Conservation (phyloP, 1,284 basidiomycete genomes). For the Pterula multifida region DNA sequence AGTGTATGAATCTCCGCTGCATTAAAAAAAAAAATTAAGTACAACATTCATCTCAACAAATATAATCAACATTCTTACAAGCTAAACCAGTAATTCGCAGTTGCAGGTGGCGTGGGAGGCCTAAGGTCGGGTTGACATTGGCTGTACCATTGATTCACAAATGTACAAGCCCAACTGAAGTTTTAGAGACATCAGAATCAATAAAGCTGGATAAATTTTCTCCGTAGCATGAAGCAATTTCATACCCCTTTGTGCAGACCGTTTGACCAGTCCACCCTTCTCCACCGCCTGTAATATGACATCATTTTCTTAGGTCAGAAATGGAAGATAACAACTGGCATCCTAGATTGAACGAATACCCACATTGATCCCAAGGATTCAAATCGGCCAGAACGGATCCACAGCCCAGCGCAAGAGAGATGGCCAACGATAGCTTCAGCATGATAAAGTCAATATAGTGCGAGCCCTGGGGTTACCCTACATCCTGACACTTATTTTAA, state of each 20-base stretch:
- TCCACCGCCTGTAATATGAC: neutral
- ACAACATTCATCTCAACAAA: neutral
- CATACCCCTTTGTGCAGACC: neutral
- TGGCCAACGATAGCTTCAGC: no score
- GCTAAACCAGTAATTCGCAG: slow-evolving; percentile 36
- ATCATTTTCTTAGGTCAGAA: neutral
- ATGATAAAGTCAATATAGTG: no score
- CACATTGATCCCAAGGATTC: neutral
- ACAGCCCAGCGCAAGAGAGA: neutral
- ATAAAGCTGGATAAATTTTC: neutral
- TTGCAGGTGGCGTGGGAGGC: neutral
- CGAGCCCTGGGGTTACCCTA: no score
- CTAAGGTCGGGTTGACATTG: neutral
- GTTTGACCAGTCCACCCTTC: neutral
- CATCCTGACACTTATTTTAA: no score
- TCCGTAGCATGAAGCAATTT: neutral
- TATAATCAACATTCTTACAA: slow-evolving; percentile 22
- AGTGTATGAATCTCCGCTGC: slow-evolving; percentile 48
- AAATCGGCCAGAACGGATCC: neutral
- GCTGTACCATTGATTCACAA: neutral
- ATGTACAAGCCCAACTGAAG: neutral
- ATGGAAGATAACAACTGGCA: no score
- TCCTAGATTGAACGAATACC: neutral
- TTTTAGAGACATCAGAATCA: neutral
- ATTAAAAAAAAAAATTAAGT: neutral